Base-by-base conservation (phyloP, 225 moss, liverwort and hornwort species). In the Takakia lepidozioides region DNA sequence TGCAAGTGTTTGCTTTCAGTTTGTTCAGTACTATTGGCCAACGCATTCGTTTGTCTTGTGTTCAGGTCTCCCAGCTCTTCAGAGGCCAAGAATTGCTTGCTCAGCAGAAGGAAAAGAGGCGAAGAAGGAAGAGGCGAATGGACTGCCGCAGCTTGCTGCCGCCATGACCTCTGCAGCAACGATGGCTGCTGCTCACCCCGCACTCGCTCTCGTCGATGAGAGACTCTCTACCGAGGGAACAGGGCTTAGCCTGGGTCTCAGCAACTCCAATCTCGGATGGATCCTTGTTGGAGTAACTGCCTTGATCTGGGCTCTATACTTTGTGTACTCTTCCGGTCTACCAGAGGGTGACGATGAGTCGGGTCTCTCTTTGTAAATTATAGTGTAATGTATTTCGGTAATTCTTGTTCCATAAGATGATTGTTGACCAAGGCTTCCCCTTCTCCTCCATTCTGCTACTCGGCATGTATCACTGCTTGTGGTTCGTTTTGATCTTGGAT, bases 161-260 rank as follows among this genome's bases (percentile, higher is more conserved):
- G 80, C 85, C 0, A 80, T 67, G 55, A 82, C 85, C 3, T 83
- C 88, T 2, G 85, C 82, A 2, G 92, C 85, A 8, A 84, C 85
- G 2, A 55, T 93, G 61, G 92, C 73, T 17, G 75, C 72, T n/a
- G 68, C 88, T 5, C 88, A 86, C 62, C 92, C 88, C 4, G 92
- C 75, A 5, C 15, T 86, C 0, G 88, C 92, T 10, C 54, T 88
- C 24, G 92, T 93, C 14, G 92, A 93, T 46, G 92, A 88, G 30
- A 81, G 92, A 52, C 37, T 93, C 36, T 62, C 62, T 8, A 57
- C 56, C 3, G 88, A 88, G 73, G 92, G 92, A 42, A 93, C 85
- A 0, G 92, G 92, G 1, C 69, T 88, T 0, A 59, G 76, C 0
- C 59, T 93, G 8, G 92, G 92, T 0, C 1, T 93, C 19, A 93